A percentile compares a stretch with the other conserved stretches of the same genome.
phyloP scores from a whole-genome alignment of 192 early-diverging fungal species.

The Backusella westeae region DNA sequence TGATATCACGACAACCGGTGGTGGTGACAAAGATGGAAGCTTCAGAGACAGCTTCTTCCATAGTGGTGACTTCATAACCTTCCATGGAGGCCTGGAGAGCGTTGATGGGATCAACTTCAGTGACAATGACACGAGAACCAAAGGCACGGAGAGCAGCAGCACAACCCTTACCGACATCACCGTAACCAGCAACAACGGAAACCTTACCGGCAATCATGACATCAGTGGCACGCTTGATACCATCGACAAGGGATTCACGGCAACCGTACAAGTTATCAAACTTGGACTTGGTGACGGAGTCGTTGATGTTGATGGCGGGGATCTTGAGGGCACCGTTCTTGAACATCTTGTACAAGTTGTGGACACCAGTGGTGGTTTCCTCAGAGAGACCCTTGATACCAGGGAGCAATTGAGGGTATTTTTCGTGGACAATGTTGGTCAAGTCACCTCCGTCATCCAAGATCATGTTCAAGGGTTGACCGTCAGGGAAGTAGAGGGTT shows the following conservation, averaged over 20 bases:
- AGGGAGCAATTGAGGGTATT: conserved; percentile 85
- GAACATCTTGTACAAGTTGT: conserved; percentile 99
- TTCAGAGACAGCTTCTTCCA: conserved; percentile 90
- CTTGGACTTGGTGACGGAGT: conserved; percentile 99
- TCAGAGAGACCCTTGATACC: conserved; percentile 95
- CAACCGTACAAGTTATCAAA: conserved; percentile 99
- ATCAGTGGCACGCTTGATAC: conserved; percentile 99
- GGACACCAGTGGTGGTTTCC: conserved; percentile 99
- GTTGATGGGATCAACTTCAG: conserved; percentile 99
- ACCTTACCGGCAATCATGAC: conserved; percentile 99
- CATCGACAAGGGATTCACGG: conserved; percentile 98
- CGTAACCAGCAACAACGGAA: conserved; percentile 97
- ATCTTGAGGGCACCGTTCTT: conserved; percentile 96
- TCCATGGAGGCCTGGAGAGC: conserved; percentile 99
- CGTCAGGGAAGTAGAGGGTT: conserved; percentile 91
- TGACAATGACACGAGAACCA: conserved; percentile 97
- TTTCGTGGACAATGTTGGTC: conserved; percentile 94
- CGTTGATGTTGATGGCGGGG: conserved; percentile 99
- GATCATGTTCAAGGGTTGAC: conserved; percentile 96
- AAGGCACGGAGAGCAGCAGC: conserved; percentile 96
- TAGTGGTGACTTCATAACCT: conserved; percentile 99
- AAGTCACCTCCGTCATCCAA: conserved; percentile 99
- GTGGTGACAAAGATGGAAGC: conserved; percentile 99
- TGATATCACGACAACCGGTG: conserved; percentile 99
- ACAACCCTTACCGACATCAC: conserved; percentile 99